phyloP scores from a whole-genome alignment of 306 rosid species.

The Cucurbita moschata region DNA sequence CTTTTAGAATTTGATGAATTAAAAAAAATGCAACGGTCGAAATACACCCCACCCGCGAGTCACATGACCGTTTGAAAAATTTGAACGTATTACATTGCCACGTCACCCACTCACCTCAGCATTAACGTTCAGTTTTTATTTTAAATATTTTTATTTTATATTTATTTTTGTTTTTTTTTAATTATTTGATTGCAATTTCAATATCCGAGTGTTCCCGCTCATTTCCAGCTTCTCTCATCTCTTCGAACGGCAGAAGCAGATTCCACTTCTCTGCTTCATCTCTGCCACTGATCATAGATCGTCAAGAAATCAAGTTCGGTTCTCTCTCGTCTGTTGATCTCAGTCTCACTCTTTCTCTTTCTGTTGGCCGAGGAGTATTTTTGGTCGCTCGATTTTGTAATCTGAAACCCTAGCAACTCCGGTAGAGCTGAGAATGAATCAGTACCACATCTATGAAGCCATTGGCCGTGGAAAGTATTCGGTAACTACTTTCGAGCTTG shows the following conservation, averaged over 20 bases:
- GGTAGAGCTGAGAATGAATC: constrained; percentile 36
- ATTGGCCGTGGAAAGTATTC: constrained; percentile 94
- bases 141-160: not conserved
- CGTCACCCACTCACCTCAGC: not conserved
- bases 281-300: not conserved
- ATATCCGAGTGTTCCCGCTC: constrained; percentile 3
- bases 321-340: not conserved
- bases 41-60: not conserved
- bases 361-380: not conserved
- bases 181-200: not conserved
- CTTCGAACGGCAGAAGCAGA: not conserved
- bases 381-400: constrained; percentile 4
- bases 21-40: not conserved
- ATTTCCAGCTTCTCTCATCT: not conserved
- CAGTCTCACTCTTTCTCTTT: not conserved
- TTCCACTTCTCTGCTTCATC: not conserved
- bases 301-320: not conserved
- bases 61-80: not conserved
- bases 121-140: not conserved
- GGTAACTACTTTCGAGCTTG: constrained; percentile 20
- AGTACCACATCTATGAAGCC: constrained; percentile 91
- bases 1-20: too few relatives aligned
- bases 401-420: constrained; percentile 28
- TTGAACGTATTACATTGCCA: not conserved
- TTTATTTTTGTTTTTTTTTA: not conserved